Conservation (phyloP, 129 eudicot genomes). For the Centaurea solstitialis region DNA sequence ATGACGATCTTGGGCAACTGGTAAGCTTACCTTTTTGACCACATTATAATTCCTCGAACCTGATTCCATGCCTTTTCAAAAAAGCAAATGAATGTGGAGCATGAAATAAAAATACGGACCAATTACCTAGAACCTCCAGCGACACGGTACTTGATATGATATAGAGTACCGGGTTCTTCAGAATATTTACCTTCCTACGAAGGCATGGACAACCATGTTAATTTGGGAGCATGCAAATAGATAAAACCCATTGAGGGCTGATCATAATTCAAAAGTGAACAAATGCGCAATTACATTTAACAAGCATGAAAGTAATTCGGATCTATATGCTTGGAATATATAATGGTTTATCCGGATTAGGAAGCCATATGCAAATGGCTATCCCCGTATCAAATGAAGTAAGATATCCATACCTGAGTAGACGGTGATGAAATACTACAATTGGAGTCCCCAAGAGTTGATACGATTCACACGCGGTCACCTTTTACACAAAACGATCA, state of each 20-base stretch:
- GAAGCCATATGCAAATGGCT: too few species aligned
- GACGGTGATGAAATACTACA: too few species aligned
- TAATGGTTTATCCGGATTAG: too few species aligned
- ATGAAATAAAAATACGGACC: neutral
- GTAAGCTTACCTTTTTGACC: neutral
- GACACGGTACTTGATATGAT: conserved; percentile 95
- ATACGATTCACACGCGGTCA: too few species aligned
- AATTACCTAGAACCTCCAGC: conserved; percentile 95
- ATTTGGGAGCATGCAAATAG: conserved; percentile 8
- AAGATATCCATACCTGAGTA: too few species aligned
- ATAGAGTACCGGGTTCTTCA: conserved; percentile 92
- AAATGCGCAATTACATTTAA: too few species aligned
- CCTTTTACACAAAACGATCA: too few species aligned
- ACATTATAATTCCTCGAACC: neutral
- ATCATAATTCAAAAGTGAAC: too few species aligned
- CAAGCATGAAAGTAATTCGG: too few species aligned
- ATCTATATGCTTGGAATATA: too few species aligned
- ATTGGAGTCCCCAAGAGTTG: too few species aligned
- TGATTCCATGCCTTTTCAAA: neutral
- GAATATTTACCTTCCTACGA: conserved; percentile 95
- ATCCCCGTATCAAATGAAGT: too few species aligned
- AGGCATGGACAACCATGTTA: conserved; percentile 6
- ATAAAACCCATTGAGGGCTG: neutral
- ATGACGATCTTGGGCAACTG: neutral
- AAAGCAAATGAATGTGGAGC: neutral